Evolutionary conservation across 352 stramenopile genomes (phyloP), one percentile per base, ranked within the genome.

Genomic region (Globisporangium canariense): DNA sequence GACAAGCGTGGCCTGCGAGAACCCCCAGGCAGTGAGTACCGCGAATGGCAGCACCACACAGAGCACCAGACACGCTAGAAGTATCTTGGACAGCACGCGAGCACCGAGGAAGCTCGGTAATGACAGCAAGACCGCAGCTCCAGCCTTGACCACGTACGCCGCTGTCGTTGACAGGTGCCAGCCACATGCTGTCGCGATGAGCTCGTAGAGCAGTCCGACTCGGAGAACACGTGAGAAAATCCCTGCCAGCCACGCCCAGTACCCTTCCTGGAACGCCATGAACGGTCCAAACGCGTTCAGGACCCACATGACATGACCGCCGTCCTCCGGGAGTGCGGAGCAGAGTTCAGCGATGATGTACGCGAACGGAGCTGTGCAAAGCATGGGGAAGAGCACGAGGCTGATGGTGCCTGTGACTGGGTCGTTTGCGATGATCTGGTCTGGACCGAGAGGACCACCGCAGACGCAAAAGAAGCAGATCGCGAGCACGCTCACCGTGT

Each of bases 281-380:
- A 86, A 89, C 11, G 79, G 69, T 1, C 90, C 92, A 78, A 96
- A 97, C 7, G 90, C 90, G 64, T 84, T 80, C 60, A 93, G 71
- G 2, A 96, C 83, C 92, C 90, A 98, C 13, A 87, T 83, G 1
- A 94, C 80, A 61, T 82, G 92, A 28, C 76, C 89, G 7, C 78
- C 73, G 43, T 79, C 69, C 43, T 97, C 90, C 1, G 88, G 89
- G 63, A 96, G 91, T 7, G 89, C 75, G 0, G 83, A 87, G 25
- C 80, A 89, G 20, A 98, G 71, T 71, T 98, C 91, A 4, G 90
- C 86, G 14, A 93, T 96, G 34, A 98, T 88, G 34, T 96, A 73
- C 13, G 87, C 88, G 66, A 96, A 90, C 7, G 89, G 91, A 3
- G 93, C 49, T 1, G 74, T 90, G 83, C 86, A 97, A 10, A 97